Conservation (phyloP, 805 yeast genomes). For the Blastobotrys americana region DNA sequence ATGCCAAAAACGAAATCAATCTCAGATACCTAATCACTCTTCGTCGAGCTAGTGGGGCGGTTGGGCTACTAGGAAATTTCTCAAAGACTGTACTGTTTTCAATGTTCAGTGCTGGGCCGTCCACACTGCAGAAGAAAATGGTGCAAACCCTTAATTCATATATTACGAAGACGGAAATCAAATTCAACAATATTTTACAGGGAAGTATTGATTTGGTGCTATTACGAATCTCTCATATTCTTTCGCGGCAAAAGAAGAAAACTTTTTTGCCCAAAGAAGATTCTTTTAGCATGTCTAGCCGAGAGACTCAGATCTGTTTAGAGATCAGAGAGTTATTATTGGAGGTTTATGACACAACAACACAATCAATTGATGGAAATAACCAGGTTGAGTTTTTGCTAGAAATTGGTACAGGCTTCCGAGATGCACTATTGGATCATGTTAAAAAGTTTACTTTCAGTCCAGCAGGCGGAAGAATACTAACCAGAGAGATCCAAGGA, state of each 20-base stretch:
- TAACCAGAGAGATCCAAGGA: conserved; percentile 75
- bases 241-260: conserved; percentile 63
- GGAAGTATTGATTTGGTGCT: conserved; percentile 51
- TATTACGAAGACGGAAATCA: conserved; percentile 53
- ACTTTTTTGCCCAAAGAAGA: conserved; percentile 49
- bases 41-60: conserved; percentile 48
- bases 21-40: conserved; percentile 46
- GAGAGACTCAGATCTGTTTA: conserved; percentile 55
- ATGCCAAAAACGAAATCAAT: conserved; percentile 30
- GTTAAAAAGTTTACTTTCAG: conserved; percentile 68
- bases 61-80: conserved; percentile 61
- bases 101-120: conserved; percentile 49
- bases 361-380: conserved; percentile 34
- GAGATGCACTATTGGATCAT: conserved; percentile 58
- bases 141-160: conserved; percentile 55
- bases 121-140: conserved; percentile 51
- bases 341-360: conserved; percentile 36
- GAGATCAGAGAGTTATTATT: conserved; percentile 49
- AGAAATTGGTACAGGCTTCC: conserved; percentile 52
- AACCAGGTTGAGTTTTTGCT: conserved; percentile 47
- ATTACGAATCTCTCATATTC: conserved; percentile 41
- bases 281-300: conserved; percentile 27
- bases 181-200: conserved; percentile 55
- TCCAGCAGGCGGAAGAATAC: conserved; percentile 73
- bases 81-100: conserved; percentile 72